phyloP scores from a whole-genome alignment of 2,329 filamentous ascomycete genomes.

The Talaromyces funiculosus region DNA sequence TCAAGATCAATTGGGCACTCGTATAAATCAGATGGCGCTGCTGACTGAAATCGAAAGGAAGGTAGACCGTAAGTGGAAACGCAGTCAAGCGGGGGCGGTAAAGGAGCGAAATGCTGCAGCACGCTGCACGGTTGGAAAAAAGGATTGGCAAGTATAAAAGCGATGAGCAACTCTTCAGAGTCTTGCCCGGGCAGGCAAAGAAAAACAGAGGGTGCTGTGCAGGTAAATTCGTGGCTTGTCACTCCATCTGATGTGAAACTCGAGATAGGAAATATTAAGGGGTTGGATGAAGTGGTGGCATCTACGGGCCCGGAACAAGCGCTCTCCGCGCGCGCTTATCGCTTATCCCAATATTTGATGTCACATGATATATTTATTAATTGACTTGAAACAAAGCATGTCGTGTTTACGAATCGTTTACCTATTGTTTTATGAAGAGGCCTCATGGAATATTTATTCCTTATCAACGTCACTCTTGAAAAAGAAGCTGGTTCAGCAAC shows the following conservation, averaged over 20 bases:
- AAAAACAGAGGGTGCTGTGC: neutral
- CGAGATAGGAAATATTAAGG: neutral
- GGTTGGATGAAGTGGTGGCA: slow-evolving; percentile 6
- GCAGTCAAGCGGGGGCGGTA: slow-evolving; percentile 2
- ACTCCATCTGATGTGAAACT: neutral
- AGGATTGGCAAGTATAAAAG: neutral
- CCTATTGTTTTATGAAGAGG: too few relatives aligned
- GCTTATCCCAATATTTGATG: slow-evolving; percentile 1
- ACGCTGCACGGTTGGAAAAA: slow-evolving; percentile 8
- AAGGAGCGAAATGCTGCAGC: slow-evolving; percentile 14
- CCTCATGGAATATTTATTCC: too few relatives aligned
- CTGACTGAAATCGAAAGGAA: slow-evolving; percentile 2
- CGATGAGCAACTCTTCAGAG: slow-evolving; percentile 4
- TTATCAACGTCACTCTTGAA: neutral
- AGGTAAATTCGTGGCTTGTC: neutral
- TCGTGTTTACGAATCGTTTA: neutral
- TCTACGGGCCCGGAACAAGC: slow-evolving; percentile 25
- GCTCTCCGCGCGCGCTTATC: slow-evolving; percentile 31
- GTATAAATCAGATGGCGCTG: neutral
- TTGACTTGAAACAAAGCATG: neutral
- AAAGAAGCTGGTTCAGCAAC: too few relatives aligned
- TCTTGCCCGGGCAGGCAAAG: slow-evolving; percentile 1
- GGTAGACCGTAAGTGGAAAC: neutral
- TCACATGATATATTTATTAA: slow-evolving; percentile 1
- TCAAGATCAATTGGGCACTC: neutral